Conservation (phyloP, 2,329 filamentous ascomycete genomes). For the Fusarium sp. region DNA sequence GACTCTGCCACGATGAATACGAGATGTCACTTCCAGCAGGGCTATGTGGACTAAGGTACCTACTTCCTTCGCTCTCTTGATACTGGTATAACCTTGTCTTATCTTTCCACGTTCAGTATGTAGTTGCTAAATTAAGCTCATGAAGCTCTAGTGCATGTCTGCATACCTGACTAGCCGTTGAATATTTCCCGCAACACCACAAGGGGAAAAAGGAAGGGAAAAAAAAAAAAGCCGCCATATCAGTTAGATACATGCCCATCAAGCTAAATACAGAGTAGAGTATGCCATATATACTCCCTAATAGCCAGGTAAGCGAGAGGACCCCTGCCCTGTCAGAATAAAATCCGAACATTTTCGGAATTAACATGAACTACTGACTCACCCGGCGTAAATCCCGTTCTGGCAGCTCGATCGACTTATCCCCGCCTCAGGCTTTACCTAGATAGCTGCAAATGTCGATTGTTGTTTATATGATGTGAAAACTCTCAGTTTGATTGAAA, state of each 20-base stretch:
- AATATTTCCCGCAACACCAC: not conserved
- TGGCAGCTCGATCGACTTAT: conserved; percentile 23
- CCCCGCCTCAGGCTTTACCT: not conserved
- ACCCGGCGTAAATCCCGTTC: conserved; percentile 31
- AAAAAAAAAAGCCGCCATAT: not conserved
- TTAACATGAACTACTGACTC: conserved; percentile 31
- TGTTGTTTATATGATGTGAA: not conserved
- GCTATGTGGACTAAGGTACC: not conserved
- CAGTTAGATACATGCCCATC: not conserved
- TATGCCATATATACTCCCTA: not conserved
- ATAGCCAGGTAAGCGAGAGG: conserved; percentile 3
- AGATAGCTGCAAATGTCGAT: not conserved
- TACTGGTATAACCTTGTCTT: not conserved
- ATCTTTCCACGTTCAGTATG: not conserved
- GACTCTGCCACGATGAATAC: conserved; percentile 1
- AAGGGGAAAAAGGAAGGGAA: not conserved
- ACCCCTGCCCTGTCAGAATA: not conserved
- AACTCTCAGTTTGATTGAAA: not conserved
- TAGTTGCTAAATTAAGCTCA: conserved; percentile 2
- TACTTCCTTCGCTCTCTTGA: conserved; percentile 2
- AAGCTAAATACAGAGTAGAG: not conserved
- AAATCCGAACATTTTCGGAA: conserved; percentile 4
- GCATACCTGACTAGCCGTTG: not conserved
- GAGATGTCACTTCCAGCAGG: not conserved
- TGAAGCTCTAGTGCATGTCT: not conserved